A percentile compares a stretch with the other conserved stretches of the same genome.
Evolutionary conservation across 352 stramenopile genomes (phyloP).

Genomic region (Phytophthora constricta): DNA sequence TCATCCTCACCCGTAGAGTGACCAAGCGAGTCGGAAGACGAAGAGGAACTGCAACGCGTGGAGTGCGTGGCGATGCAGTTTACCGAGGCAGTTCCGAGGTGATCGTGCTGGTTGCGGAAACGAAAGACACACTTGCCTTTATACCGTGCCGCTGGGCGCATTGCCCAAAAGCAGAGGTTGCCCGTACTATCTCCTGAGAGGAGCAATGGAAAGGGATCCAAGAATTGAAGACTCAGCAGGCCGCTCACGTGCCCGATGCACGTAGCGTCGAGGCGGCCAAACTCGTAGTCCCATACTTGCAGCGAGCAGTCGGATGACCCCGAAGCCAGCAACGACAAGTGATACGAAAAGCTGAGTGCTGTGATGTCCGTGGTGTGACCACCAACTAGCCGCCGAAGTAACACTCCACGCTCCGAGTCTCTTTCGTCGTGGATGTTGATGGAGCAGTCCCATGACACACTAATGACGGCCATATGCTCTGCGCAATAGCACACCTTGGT

Average conservation of each 20-base stretch:
- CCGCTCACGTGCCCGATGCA: conserved; percentile 79
- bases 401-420: conserved; percentile 76
- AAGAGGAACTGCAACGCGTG: conserved; percentile 17
- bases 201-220: conserved; percentile 78
- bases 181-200: conserved; percentile 71
- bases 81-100: conserved; percentile 48
- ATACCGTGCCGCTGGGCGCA: conserved; percentile 58
- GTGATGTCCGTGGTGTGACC: conserved; percentile 85
- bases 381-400: conserved; percentile 76
- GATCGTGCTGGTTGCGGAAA: conserved; percentile 64
- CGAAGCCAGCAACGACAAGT: conserved; percentile 80
- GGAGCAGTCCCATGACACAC: conserved; percentile 78
- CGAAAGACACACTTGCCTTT: conserved; percentile 82
- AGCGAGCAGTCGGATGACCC: conserved; percentile 74
- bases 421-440: conserved; percentile 89
- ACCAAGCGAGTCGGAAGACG: neutral
- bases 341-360: conserved; percentile 72
- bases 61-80: conserved; percentile 53
- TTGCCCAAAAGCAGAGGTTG: conserved; percentile 81
- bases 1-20: conserved; percentile 21
- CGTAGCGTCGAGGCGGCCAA: conserved; percentile 76
- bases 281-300: conserved; percentile 91
- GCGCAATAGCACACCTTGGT: conserved; percentile 82
- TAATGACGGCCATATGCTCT: conserved; percentile 88
- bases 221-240: conserved; percentile 68